Evolutionary conservation across 495 filamentous ascomycete species (phyloP).

Genomic region (Trichocladium antarcticum): DNA sequence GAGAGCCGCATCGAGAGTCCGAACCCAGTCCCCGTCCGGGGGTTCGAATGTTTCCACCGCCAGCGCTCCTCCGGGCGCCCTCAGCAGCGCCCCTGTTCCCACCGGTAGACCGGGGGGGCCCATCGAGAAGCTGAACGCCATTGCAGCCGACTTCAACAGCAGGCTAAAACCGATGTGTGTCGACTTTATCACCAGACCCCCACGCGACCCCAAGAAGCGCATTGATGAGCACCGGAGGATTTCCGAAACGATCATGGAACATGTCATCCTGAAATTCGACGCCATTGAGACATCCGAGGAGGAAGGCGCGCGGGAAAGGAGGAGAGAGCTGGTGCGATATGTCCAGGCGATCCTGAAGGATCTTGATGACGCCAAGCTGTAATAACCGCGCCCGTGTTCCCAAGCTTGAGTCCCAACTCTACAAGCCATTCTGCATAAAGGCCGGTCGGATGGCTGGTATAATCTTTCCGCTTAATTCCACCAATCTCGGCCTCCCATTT

Average conservation of each 20-base stretch:
- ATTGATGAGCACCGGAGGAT: slow-evolving; percentile 70
- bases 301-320: slow-evolving; percentile 47
- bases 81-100: slow-evolving; percentile 11
- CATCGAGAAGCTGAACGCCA: slow-evolving; percentile 58
- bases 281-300: slow-evolving; percentile 65
- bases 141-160: slow-evolving; percentile 55
- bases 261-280: slow-evolving; percentile 78
- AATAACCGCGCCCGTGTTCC: not conserved
- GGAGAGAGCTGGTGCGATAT: slow-evolving; percentile 67
- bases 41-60: slow-evolving; percentile 14
- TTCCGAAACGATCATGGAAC: slow-evolving; percentile 70
- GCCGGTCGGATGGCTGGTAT: no score
- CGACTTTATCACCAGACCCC: slow-evolving; percentile 53
- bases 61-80: slow-evolving; percentile 18
- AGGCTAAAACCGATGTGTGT: slow-evolving; percentile 56
- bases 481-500: no score
- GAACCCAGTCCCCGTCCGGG: slow-evolving; percentile 17
- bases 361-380: slow-evolving; percentile 43
- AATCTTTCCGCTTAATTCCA: no score
- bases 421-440: no score
- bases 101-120: slow-evolving; percentile 37
- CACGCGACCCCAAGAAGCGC: slow-evolving; percentile 56
- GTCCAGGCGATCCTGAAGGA: slow-evolving; percentile 54
- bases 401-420: no score
- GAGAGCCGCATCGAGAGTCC: slow-evolving; percentile 20